Conservation (phyloP, 257 asterid species). For the Cruciata laevipes region DNA sequence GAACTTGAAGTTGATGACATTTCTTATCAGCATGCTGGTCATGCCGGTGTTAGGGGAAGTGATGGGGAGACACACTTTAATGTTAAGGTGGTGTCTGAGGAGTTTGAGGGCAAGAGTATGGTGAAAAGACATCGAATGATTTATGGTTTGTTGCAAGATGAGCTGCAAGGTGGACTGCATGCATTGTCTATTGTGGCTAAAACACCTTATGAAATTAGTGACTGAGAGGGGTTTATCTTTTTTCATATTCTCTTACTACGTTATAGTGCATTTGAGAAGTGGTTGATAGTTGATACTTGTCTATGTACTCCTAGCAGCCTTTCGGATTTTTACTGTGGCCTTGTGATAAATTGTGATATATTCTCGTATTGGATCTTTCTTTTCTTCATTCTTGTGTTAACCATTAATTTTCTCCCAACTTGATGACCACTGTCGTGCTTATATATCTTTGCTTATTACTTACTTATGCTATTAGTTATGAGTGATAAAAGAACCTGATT, state of each 20-base stretch:
- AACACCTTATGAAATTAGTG: constrained; percentile 55
- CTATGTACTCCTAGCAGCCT: not conserved
- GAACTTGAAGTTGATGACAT: constrained; percentile 63
- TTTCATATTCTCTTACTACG: constrained; percentile 1
- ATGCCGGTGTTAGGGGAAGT: constrained; percentile 60
- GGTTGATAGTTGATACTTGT: not conserved
- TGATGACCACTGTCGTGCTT: too few relatives aligned
- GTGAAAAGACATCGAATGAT: constrained; percentile 85
- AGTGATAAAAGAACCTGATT: not conserved
- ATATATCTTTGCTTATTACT: too few relatives aligned
- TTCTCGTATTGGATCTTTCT: too few relatives aligned
- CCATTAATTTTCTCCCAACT: too few relatives aligned
- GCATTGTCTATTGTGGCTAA: constrained; percentile 73
- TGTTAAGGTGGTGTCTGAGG: constrained; percentile 56
- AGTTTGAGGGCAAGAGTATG: constrained; percentile 85
- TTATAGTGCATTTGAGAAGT: constrained; percentile 1
- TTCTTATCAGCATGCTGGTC: constrained; percentile 87
- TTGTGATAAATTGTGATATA: not conserved
- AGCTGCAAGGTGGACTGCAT: constrained; percentile 64
- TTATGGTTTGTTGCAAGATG: constrained; percentile 70
- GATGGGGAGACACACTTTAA: constrained; percentile 87
- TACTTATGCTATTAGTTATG: not conserved
- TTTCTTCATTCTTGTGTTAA: too few relatives aligned
- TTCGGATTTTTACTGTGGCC: not conserved
- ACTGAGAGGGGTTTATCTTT: constrained; percentile 22